Evolutionary conservation across 495 filamentous ascomycete genomes (phyloP).

Genomic region (Ramalina intermedia): DNA sequence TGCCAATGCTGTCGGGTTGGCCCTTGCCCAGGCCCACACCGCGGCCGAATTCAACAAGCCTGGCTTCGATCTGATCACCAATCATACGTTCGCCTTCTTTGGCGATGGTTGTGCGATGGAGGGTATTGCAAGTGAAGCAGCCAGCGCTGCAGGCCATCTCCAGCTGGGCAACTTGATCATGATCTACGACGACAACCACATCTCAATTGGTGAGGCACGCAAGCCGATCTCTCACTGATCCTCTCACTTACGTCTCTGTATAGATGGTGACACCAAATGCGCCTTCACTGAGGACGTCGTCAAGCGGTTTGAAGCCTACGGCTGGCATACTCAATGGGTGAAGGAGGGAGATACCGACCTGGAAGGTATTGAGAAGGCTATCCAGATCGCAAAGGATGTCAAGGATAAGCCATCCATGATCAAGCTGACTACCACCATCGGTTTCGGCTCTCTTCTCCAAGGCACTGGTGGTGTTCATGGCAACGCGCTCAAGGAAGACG

Average conservation of each 20-base stretch:
- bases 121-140: constrained; percentile 88
- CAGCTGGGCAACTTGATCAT: constrained; percentile 94
- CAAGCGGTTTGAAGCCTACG: constrained; percentile 93
- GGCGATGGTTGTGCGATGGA: constrained; percentile 99
- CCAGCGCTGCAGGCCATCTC: constrained; percentile 83
- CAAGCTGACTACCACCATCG: constrained; percentile 95
- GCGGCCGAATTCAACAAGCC: constrained; percentile 94
- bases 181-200: constrained; percentile 98
- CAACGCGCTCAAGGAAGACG: constrained; percentile 83
- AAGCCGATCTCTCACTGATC: neutral
- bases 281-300: constrained; percentile 96
- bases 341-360: constrained; percentile 85
- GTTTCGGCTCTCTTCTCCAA: constrained; percentile 85
- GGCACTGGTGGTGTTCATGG: constrained; percentile 95
- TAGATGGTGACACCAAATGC: constrained; percentile 85
- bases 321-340: constrained; percentile 85
- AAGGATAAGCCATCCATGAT: constrained; percentile 95
- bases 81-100: constrained; percentile 93
- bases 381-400: constrained; percentile 69
- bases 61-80: constrained; percentile 79
- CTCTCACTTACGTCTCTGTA: neutral
- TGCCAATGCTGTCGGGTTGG: constrained; percentile 88
- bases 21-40: constrained; percentile 85
- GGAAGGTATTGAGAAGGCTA: constrained; percentile 73
- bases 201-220: constrained; percentile 57